Evolutionary conservation across 23 red algal species (phyloP).

Genomic region (Rhodosorus marinus): DNA sequence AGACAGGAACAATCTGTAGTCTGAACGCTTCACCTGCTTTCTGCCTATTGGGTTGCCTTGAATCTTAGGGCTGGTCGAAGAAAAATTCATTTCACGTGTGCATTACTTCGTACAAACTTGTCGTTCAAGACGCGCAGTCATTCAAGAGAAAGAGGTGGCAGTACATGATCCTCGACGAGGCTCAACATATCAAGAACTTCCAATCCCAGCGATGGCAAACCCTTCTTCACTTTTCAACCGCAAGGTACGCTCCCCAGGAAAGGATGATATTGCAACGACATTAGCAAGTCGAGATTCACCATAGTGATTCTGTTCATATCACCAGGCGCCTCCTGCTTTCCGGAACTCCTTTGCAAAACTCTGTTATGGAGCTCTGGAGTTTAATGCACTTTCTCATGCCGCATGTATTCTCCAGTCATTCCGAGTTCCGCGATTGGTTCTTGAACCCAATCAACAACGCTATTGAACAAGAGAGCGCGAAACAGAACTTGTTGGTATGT

Average conservation of each 20-base stretch:
- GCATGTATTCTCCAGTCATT: slow-evolving; percentile 61
- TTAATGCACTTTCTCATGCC: slow-evolving; percentile 97
- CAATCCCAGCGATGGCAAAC: slow-evolving; percentile 72
- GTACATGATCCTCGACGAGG: slow-evolving; percentile 93
- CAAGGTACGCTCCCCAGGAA: no score
- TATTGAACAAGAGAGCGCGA: not conserved
- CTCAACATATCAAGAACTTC: slow-evolving; percentile 97
- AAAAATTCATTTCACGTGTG: slow-evolving; percentile 70
- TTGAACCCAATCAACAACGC: slow-evolving; percentile 33
- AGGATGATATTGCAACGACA: no score
- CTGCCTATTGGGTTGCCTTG: no score
- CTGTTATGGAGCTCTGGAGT: slow-evolving; percentile 89
- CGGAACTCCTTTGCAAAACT: slow-evolving; percentile 92
- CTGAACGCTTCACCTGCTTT: no score
- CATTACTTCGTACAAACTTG: slow-evolving; percentile 73
- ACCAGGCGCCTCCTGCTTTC: slow-evolving; percentile 74
- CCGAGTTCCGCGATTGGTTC: slow-evolving; percentile 87
- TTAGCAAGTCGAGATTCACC: no score
- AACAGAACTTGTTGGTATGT: no score
- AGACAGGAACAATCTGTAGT: no score
- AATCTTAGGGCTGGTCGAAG: slow-evolving; percentile 74
- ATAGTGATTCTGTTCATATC: no score
- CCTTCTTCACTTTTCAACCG: slow-evolving; percentile 58
- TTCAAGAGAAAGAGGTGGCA: slow-evolving; percentile 63
- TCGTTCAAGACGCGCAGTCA: slow-evolving; percentile 38